Conservation (phyloP, 192 early-diverging fungal species). For the Funneliformis mosseae region DNA sequence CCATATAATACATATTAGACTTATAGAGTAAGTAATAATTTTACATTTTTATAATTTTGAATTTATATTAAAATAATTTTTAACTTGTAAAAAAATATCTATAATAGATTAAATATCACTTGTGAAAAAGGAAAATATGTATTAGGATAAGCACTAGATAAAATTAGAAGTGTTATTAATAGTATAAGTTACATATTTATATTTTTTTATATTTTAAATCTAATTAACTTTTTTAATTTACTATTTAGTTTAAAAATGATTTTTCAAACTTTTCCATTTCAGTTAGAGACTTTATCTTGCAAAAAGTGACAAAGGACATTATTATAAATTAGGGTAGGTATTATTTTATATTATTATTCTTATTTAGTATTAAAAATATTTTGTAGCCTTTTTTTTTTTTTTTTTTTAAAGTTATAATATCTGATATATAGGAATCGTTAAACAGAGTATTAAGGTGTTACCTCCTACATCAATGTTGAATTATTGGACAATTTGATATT, state of each 20-base stretch:
- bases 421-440: too few species aligned
- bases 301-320: background rate
- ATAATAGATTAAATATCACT: background rate
- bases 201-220: too few species aligned
- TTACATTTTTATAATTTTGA: background rate
- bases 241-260: constrained; percentile 1
- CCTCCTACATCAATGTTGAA: too few species aligned
- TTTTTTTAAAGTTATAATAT: too few species aligned
- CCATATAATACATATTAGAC: background rate
- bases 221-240: too few species aligned
- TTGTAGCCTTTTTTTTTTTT: too few species aligned
- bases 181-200: background rate
- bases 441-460: too few species aligned
- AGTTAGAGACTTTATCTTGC: background rate
- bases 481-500: too few species aligned
- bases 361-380: too few species aligned
- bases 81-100: background rate
- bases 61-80: background rate
- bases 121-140: background rate
- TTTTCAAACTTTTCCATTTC: background rate
- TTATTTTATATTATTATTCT: too few species aligned
- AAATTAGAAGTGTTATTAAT: background rate
- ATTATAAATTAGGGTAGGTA: constrained; percentile 5
- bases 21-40: background rate
- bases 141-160: background rate